These are phyloP conservation scores for Boletus edulis DNA, from an alignment of 768 basidiomycete species.

Conservation along the genomic window DNA sequence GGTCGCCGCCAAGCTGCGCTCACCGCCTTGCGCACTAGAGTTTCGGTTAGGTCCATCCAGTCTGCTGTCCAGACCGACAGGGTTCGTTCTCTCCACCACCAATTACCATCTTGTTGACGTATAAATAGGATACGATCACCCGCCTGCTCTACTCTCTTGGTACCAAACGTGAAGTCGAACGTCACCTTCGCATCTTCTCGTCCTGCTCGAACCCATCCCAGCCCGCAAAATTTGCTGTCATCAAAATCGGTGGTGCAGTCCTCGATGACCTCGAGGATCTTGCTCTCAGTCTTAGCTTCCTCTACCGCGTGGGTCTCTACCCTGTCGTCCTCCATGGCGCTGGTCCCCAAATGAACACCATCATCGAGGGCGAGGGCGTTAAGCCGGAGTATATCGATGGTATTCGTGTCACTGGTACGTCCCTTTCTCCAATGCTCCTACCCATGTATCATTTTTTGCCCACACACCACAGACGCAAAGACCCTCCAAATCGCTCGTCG, in stretches of 20 bases:
- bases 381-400: conserved; percentile 97
- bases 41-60: conserved; percentile 46
- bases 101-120: background rate
- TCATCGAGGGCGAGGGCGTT: conserved; percentile 90
- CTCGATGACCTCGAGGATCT: conserved; percentile 91
- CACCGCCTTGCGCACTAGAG: conserved; percentile 38
- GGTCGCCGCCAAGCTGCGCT: conserved; percentile 39
- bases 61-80: conserved; percentile 73
- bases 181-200: conserved; percentile 97
- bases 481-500: conserved; percentile 93
- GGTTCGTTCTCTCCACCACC: conserved; percentile 39
- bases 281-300: conserved; percentile 91
- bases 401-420: conserved; percentile 90
- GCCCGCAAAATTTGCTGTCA: conserved; percentile 94
- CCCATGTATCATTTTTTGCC: background rate
- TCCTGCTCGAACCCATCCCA: conserved; percentile 87
- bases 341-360: conserved; percentile 92
- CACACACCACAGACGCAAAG: conserved; percentile 64
- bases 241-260: conserved; percentile 98
- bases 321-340: conserved; percentile 96
- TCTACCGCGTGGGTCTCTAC: conserved; percentile 97
- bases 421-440: background rate
- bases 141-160: conserved; percentile 96
- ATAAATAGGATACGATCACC: conserved; percentile 86
- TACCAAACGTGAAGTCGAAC: conserved; percentile 95